Evolutionary conservation across 495 filamentous ascomycete species (phyloP).

Genomic region (Neurospora hispaniola): DNA sequence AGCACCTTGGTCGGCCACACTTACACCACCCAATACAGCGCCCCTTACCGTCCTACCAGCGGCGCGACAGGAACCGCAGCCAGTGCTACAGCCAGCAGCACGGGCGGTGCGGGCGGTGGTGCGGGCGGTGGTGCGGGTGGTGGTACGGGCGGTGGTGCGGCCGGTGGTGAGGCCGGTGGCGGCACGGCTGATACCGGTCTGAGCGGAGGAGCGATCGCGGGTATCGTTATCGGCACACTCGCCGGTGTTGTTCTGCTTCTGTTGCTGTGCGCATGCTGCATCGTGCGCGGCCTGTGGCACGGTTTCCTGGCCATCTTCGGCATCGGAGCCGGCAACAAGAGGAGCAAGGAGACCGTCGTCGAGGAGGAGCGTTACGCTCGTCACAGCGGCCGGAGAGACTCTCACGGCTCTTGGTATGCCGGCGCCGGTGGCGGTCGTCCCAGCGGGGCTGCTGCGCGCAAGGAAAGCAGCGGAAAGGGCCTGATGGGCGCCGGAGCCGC

Average conservation of each 20-base stretch:
- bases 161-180: slow-evolving; percentile 21
- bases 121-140: slow-evolving; percentile 39
- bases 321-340: slow-evolving; percentile 33
- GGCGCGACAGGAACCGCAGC: slow-evolving; percentile 30
- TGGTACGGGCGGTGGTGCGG: slow-evolving; percentile 29
- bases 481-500: slow-evolving; percentile 51
- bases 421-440: slow-evolving; percentile 32
- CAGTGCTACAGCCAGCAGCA: slow-evolving; percentile 32
- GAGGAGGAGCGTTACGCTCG: slow-evolving; percentile 58
- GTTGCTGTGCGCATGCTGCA: slow-evolving; percentile 65
- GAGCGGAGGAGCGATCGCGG: slow-evolving; percentile 82
- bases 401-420: slow-evolving; percentile 56
- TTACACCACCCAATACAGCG: slow-evolving; percentile 40
- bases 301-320: slow-evolving; percentile 58
- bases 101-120: slow-evolving; percentile 34
- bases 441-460: slow-evolving; percentile 42
- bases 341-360: slow-evolving; percentile 48
- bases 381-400: slow-evolving; percentile 21
- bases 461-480: slow-evolving; percentile 42
- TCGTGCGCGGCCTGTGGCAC: slow-evolving; percentile 55
- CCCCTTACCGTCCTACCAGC: slow-evolving; percentile 63
- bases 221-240: slow-evolving; percentile 82
- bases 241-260: slow-evolving; percentile 62
- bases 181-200: slow-evolving; percentile 41
- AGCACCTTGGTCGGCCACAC: slow-evolving; percentile 21